Percentiles rank a stretch among this genome's conserved stretches.
Conservation (phyloP, 192 early-diverging fungal species). For the Mortierella hygrophila region DNA sequence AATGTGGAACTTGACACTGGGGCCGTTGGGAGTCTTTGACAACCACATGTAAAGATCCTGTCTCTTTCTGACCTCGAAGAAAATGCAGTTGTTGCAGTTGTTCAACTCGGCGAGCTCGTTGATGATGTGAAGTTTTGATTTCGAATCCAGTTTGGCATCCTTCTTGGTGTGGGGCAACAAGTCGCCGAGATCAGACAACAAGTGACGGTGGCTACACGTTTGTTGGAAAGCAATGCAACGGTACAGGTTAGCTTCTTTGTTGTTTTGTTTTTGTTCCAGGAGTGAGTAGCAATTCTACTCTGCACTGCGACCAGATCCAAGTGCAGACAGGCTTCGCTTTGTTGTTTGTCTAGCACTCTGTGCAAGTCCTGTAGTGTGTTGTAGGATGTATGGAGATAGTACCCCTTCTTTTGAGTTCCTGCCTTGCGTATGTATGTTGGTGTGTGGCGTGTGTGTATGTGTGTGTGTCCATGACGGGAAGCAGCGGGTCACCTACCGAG, state of each 20-base stretch:
- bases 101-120: slow-evolving; percentile 97
- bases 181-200: slow-evolving; percentile 88
- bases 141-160: slow-evolving; percentile 94
- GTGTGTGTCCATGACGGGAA: not conserved
- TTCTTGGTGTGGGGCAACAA: slow-evolving; percentile 97
- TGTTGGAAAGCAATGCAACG: not conserved
- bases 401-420: too few species aligned
- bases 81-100: slow-evolving; percentile 99
- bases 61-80: slow-evolving; percentile 94
- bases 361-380: too few species aligned
- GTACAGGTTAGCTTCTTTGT: not conserved
- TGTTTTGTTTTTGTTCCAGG: not conserved
- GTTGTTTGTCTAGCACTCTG: too few species aligned
- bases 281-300: too few species aligned
- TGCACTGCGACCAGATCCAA: too few species aligned
- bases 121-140: slow-evolving; percentile 86
- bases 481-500: slow-evolving; percentile 66
- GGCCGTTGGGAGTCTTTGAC: slow-evolving; percentile 94
- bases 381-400: too few species aligned
- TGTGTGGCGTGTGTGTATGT: too few species aligned
- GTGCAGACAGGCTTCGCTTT: too few species aligned
- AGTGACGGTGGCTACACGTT: slow-evolving; percentile 84
- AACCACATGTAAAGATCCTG: slow-evolving; percentile 98
- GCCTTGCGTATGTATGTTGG: too few species aligned
- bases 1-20: slow-evolving; percentile 94